Base-by-base conservation (phyloP, 2,329 filamentous ascomycete genomes). In the Teratosphaeria epicoccoides region DNA sequence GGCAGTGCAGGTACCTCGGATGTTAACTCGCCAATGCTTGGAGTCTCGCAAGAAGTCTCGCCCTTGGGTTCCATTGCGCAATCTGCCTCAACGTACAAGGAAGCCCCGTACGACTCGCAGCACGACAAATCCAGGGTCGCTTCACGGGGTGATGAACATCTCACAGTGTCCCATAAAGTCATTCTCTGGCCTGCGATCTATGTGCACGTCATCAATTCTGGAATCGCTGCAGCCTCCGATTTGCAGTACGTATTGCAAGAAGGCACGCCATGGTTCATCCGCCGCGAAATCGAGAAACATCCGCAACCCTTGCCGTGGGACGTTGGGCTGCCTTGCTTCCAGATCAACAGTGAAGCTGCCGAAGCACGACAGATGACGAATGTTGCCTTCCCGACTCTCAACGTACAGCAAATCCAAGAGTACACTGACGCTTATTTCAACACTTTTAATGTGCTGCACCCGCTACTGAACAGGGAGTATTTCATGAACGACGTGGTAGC, bases 361-460 rank as follows among this genome's bases (percentile, higher is more conserved):
- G 55, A 57, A 12, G 45, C 52, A 29, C 57, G 53, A 24, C 43
- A 46, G 11, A 47, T 59, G n/a, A 47, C 59, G 6, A 61, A 59
- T 43, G 59, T 63, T 2, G 59, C 58, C 3, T 70, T 70, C 47
- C 57, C 62, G 12, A 61, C 60, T 4, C 59, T 81, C 46, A 71
- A 69, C 11, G 73, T 73, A 62, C 75, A 78, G 5, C 68, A 69
- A 2, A 76, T 82, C 66, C 71, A 75, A 52, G 67, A 69, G 23
- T 68, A 79, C 33, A 72, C 73, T 52, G 76, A 76, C 47, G 71
- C 73, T 0, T 83, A 79, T 59, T 83, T 83, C 60, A 75, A 80
- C 57, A 76, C 73, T 1, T 79, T 80, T 65, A 82, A 83, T 60
- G 69, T 79, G 11, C 60, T 81, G 12, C 76, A 77, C 57, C 80